Evolutionary conservation across 2,329 filamentous ascomycete species (phyloP), one percentile per base, ranked within the genome.

Genomic region (Neopestalotiopsis sp.): DNA sequence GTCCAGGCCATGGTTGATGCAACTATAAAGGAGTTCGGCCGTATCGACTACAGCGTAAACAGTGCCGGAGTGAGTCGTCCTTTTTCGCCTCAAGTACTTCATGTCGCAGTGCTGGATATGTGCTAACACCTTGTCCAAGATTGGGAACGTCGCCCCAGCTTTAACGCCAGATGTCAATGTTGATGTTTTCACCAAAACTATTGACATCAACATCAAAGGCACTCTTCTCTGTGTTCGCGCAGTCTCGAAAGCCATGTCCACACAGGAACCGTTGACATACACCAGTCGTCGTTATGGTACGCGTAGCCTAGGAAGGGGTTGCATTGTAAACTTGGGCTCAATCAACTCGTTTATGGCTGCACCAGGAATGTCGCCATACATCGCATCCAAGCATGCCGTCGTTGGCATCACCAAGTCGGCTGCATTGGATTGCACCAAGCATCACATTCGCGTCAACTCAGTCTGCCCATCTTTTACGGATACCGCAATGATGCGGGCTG

Each of bases 11-110:
- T 61, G 58, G 58, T 61, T 5, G 24, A 30, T 14, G 4, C 30
- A 12, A 2, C 61, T 2, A 5, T 45, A 10, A 42, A 64, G 24
- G 28, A 24, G n/a, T 64, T 42, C 24, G 61, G 61, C 10, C 17
- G 61, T 1, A 42, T 64, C 6, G 61, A 64, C 61, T 64, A 64
- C 9, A 20, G 14, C 30, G 61, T 64, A 2, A 64, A 64, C 20
- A 45, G 38, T 42, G 61, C 42, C 9, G 61, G 61, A 12, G 61
- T 64, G 24, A 64, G 38, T 17, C 24, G 17, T 28, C 24, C 5
- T 10, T n/a, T n/a, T 9, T 34, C 17, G 6, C 10, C 30, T 2
- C 20, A 17, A 38, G 10, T 17, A 9, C 7, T n/a, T 14, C 6
- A 4, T 38, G 13, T 20, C 24, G 9, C 14, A 14, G 6, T n/a